These are phyloP conservation scores for Opeltia flavorubescens DNA, from an alignment of 495 filamentous ascomycete species.

Conservation along the genomic window DNA sequence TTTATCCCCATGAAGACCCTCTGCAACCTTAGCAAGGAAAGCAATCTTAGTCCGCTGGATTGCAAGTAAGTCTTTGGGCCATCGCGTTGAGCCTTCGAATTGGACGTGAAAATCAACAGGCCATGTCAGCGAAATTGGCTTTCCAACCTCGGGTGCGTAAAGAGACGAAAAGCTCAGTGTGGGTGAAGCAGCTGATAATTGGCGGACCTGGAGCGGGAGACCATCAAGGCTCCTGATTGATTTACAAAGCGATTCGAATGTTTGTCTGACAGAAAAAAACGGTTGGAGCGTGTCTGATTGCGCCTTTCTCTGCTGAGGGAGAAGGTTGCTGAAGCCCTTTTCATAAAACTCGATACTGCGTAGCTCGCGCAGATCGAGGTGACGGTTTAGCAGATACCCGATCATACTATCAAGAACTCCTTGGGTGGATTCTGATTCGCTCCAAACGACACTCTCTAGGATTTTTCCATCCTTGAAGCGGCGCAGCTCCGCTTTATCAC, in stretches of 20 bases:
- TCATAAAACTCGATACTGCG: constrained; percentile 44
- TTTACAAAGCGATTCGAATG: constrained; percentile 56
- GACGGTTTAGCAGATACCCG: constrained; percentile 51
- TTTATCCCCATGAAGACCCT: constrained; percentile 40
- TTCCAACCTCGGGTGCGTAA: constrained; percentile 25
- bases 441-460: constrained; percentile 66
- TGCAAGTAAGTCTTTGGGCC: constrained; percentile 80
- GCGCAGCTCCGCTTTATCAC: constrained; percentile 38
- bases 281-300: constrained; percentile 24
- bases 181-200: constrained; percentile 56
- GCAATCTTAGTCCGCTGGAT: constrained; percentile 91
- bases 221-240: constrained; percentile 62
- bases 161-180: constrained; percentile 62
- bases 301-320: constrained; percentile 27
- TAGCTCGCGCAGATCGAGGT: constrained; percentile 39
- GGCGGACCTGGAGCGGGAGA: constrained; percentile 65
- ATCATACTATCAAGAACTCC: constrained; percentile 69
- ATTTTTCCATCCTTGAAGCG: constrained; percentile 43
- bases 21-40: constrained; percentile 71
- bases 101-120: constrained; percentile 63
- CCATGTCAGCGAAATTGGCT: constrained; percentile 19
- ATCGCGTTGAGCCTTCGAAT: constrained; percentile 85
- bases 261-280: constrained; percentile 45
- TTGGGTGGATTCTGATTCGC: constrained; percentile 37
- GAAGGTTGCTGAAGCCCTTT: constrained; percentile 42